phyloP scores from a whole-genome alignment of 106 monocot genomes.

The Dendrobium huoshanense region DNA sequence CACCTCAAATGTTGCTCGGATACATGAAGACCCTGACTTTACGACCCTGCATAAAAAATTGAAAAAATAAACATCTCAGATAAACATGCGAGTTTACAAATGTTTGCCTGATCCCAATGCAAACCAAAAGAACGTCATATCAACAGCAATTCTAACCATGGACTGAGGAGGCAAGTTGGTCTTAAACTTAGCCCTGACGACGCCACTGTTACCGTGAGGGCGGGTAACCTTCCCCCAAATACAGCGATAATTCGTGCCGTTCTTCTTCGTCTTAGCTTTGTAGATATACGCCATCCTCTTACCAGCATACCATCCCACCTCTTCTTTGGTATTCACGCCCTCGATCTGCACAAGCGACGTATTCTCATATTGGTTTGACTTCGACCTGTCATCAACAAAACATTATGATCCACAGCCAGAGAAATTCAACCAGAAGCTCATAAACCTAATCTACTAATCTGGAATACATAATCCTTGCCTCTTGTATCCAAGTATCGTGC shows the following conservation, averaged over 20 bases:
- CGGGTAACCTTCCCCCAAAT: conserved; percentile 82
- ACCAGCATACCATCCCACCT: conserved; percentile 59
- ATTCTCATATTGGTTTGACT: conserved; percentile 78
- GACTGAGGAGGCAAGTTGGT: conserved; percentile 74
- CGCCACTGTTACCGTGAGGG: conserved; percentile 75
- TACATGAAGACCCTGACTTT: conserved; percentile 29
- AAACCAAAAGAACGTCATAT: background rate
- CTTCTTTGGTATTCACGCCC: conserved; percentile 80
- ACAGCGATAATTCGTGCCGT: conserved; percentile 47
- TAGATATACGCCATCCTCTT: conserved; percentile 71
- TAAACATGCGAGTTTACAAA: background rate
- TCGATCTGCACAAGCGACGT: conserved; percentile 70
- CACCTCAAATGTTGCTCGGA: conserved; percentile 21
- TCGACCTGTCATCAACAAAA: conserved; percentile 33
- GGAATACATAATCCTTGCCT: conserved; percentile 21
- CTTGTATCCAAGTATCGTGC: conserved; percentile 81
- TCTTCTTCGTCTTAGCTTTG: conserved; percentile 82
- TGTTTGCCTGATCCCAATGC: background rate
- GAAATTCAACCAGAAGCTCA: background rate
- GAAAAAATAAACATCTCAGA: background rate
- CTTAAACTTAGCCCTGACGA: conserved; percentile 83
- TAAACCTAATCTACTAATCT: background rate
- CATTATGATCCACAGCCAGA: background rate
- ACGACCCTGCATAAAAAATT: conserved; percentile 4
- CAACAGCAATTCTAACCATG: conserved; percentile 39